Conservation (phyloP, 2,329 filamentous ascomycete species). For the Fusarium sp. region DNA sequence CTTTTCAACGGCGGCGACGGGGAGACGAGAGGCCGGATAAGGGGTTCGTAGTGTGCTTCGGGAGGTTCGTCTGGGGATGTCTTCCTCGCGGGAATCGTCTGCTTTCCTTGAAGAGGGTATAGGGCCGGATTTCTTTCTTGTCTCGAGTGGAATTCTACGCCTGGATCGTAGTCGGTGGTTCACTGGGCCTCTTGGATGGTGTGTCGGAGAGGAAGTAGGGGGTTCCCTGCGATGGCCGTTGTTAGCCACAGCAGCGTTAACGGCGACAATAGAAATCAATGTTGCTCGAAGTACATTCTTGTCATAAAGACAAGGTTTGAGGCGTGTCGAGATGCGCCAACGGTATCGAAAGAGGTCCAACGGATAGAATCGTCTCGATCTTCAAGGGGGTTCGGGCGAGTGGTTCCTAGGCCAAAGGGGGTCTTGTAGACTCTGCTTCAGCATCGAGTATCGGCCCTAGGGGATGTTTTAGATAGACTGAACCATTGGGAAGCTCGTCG, state of each 20-base stretch:
- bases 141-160: not conserved
- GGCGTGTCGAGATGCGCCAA: not conserved
- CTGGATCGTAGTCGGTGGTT: not conserved
- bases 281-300: not conserved
- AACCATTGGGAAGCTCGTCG: not conserved
- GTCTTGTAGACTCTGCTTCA: not conserved
- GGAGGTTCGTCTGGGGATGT: not conserved
- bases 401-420: not conserved
- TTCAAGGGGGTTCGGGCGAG: not conserved
- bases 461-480: not conserved
- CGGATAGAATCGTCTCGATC: not conserved
- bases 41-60: not conserved
- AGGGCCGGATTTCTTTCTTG: not conserved
- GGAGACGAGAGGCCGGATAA: not conserved
- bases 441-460: not conserved
- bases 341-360: not conserved
- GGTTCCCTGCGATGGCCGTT: slow-evolving; percentile 4
- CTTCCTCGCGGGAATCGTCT: not conserved
- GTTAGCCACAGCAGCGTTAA: not conserved
- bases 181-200: slow-evolving; percentile 12
- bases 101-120: not conserved
- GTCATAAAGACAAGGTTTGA: not conserved
- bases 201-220: slow-evolving; percentile 10
- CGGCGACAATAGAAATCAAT: not conserved
- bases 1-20: not conserved